These are phyloP conservation scores for Cutaneotrichosporon sp. DNA, from an alignment of 1,284 basidiomycete species.

Conservation along the genomic window DNA sequence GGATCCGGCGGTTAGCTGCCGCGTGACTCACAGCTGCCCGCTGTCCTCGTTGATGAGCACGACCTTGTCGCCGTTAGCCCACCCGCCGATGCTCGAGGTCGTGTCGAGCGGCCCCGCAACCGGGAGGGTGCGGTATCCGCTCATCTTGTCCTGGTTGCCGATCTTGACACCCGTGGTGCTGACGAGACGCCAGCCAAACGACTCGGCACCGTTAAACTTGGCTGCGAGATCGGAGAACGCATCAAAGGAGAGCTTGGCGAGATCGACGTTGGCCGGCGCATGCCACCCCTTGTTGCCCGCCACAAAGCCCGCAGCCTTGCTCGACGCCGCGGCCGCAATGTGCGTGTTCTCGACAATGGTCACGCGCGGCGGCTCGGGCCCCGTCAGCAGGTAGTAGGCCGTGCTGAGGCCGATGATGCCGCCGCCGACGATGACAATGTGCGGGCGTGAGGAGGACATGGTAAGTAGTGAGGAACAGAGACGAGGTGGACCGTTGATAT, in stretches of 20 bases:
- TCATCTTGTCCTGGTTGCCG: conserved; percentile 17
- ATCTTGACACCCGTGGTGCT: conserved; percentile 17
- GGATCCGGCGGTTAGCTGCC: background rate
- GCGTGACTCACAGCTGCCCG: conserved; percentile 17
- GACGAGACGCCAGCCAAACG: conserved; percentile 65
- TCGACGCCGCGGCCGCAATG: conserved; percentile 61
- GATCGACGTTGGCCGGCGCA: conserved; percentile 49
- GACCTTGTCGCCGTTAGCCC: conserved; percentile 19
- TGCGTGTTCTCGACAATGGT: conserved; percentile 63
- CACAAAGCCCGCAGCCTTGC: conserved; percentile 84
- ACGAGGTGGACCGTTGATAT: background rate
- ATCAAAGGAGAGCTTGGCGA: conserved; percentile 70
- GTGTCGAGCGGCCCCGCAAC: background rate
- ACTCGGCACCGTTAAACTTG: conserved; percentile 64
- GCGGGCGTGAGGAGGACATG: background rate
- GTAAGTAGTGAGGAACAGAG: background rate
- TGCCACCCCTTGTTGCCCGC: conserved; percentile 65
- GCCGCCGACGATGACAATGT: conserved; percentile 53
- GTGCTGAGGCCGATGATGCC: conserved; percentile 83
- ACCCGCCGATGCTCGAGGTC: background rate
- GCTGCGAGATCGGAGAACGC: conserved; percentile 75
- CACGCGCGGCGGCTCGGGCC: conserved; percentile 24
- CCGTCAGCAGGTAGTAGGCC: conserved; percentile 55
- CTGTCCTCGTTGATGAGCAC: conserved; percentile 8
- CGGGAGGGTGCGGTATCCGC: conserved; percentile 21